A percentile compares a stretch with the other conserved stretches of the same genome.
Evolutionary conservation across 345 rosid species (phyloP).

Genomic region (Dovyalis caffra): DNA sequence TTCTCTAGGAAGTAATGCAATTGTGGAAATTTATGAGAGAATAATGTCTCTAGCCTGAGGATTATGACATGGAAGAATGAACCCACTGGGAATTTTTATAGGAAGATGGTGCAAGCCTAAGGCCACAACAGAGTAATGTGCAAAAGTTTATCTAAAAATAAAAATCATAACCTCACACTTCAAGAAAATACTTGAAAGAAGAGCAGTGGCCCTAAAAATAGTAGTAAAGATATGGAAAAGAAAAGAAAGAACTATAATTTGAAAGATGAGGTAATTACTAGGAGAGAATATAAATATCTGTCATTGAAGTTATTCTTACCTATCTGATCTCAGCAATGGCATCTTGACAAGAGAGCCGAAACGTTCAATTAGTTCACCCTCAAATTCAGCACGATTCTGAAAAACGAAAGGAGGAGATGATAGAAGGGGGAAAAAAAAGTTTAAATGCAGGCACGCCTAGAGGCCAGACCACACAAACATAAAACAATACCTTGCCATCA

Average conservation of each 20-base stretch:
- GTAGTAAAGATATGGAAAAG: not conserved
- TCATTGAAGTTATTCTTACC: slow-evolving; percentile 39
- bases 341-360: slow-evolving; percentile 87
- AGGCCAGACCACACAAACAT: slow-evolving; percentile 2
- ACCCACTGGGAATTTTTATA: too few species aligned
- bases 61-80: too few species aligned
- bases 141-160: too few species aligned
- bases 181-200: not conserved
- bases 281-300: not conserved
- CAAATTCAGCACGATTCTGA: slow-evolving; percentile 81
- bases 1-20: too few species aligned
- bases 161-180: too few species aligned
- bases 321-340: slow-evolving; percentile 76
- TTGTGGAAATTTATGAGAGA: too few species aligned
- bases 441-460: slow-evolving; percentile 1
- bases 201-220: not conserved
- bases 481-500: slow-evolving; percentile 78
- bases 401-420: not conserved
- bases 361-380: slow-evolving; percentile 80
- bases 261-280: not conserved
- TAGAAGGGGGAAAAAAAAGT: not conserved
- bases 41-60: too few species aligned
- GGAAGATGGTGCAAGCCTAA: too few species aligned
- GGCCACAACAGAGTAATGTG: too few species aligned
- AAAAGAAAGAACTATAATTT: not conserved